Conservation (phyloP, 1,139 yeast genomes). For the Hansenula lynferdii region DNA sequence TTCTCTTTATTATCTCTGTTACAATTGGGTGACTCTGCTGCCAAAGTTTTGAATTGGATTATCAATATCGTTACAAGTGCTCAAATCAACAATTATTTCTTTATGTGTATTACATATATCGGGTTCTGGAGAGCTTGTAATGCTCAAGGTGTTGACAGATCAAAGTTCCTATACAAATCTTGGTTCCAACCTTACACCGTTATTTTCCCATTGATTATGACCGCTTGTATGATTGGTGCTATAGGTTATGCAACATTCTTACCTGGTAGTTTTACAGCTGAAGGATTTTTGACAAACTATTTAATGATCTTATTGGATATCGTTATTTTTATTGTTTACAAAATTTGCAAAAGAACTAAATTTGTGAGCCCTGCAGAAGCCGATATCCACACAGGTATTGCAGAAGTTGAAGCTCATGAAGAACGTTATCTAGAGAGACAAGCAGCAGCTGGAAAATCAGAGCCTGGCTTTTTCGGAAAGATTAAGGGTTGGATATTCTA, state of each 20-base stretch:
- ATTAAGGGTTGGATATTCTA: background rate
- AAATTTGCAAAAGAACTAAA: constrained; percentile 46
- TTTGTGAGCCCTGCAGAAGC: constrained; percentile 42
- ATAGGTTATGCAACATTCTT: background rate
- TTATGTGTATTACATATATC: background rate
- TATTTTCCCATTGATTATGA: background rate
- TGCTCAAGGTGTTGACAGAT: background rate
- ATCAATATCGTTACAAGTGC: background rate
- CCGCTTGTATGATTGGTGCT: background rate
- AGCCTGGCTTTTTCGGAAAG: background rate
- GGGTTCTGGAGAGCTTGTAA: background rate
- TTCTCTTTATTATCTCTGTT: background rate
- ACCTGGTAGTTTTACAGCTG: background rate
- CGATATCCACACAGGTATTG: background rate
- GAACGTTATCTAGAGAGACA: background rate
- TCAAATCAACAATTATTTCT: background rate
- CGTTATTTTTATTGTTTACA: constrained; percentile 49
- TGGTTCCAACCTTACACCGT: background rate
- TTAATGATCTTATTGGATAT: constrained; percentile 62
- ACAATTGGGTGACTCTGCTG: background rate
- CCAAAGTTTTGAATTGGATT: background rate
- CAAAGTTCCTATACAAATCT: background rate
- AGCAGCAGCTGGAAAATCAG: background rate
- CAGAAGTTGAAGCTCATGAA: background rate
- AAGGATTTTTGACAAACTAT: constrained; percentile 3